A percentile compares a stretch with the other conserved stretches of the same genome.
Evolutionary conservation across 352 stramenopile species (phyloP).

Genomic region (Sclerospora graminicola): DNA sequence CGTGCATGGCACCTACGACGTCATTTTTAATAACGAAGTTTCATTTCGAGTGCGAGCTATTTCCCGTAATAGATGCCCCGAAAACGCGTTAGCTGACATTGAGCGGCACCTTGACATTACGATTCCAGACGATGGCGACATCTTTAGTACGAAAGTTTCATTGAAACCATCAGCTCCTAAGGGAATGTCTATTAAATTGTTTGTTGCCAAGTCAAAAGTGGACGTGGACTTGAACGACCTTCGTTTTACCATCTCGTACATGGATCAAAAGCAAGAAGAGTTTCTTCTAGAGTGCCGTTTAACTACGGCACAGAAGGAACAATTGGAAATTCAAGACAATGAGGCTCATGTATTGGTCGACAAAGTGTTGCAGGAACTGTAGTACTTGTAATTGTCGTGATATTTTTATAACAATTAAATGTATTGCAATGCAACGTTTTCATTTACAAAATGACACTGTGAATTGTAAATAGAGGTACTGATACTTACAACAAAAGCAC

Average conservation of each 20-base stretch:
- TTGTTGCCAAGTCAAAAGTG: constrained; percentile 15
- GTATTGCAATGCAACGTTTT: too few relatives aligned
- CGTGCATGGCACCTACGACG: constrained; percentile 20
- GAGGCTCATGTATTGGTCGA: constrained; percentile 17
- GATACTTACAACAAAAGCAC: too few relatives aligned
- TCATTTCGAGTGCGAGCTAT: constrained; percentile 25
- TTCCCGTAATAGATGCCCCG: constrained; percentile 8
- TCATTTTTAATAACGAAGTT: constrained; percentile 20
- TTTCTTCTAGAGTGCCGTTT: too few relatives aligned
- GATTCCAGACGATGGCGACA: constrained; percentile 7
- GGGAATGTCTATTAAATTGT: constrained; percentile 16
- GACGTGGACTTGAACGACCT: constrained; percentile 13
- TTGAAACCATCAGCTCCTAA: constrained; percentile 6
- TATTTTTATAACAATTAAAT: too few relatives aligned
- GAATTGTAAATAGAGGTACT: too few relatives aligned
- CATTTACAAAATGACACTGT: too few relatives aligned
- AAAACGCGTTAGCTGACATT: constrained; percentile 7
- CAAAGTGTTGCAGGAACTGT: too few relatives aligned
- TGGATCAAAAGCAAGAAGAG: too few relatives aligned
- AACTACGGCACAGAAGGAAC: too few relatives aligned
- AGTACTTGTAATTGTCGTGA: too few relatives aligned
- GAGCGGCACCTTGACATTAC: too few relatives aligned
- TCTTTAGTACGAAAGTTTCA: constrained; percentile 17
- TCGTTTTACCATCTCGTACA: constrained; percentile 15
- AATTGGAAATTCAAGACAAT: constrained; percentile 17